Evolutionary conservation across 192 early-diverging fungal species (phyloP).

Genomic region (Podila epigama): DNA sequence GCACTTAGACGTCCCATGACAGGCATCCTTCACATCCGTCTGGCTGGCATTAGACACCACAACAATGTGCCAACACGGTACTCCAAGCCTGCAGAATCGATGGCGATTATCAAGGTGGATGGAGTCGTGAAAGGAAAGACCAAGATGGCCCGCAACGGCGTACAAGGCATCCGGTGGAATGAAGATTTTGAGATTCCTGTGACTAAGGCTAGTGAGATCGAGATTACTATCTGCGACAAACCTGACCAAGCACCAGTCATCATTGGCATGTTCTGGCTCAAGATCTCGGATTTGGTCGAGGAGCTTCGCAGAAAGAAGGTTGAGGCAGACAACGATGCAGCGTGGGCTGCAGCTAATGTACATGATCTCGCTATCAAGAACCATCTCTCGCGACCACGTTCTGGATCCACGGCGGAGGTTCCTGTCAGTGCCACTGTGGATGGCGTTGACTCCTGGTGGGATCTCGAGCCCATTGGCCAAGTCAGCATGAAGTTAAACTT

Average conservation of each 20-base stretch:
- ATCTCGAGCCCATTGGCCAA: conserved; percentile 94
- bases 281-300: conserved; percentile 91
- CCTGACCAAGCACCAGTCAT: conserved; percentile 67
- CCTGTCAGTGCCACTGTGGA: conserved; percentile 35
- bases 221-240: conserved; percentile 90
- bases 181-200: conserved; percentile 90
- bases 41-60: conserved; percentile 65
- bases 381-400: conserved; percentile 8
- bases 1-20: conserved; percentile 73
- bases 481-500: conserved; percentile 88
- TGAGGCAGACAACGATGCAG: conserved; percentile 64
- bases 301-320: conserved; percentile 78
- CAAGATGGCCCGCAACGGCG: conserved; percentile 59
- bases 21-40: conserved; percentile 71
- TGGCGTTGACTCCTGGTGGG: conserved; percentile 80
- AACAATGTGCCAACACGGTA: conserved; percentile 64
- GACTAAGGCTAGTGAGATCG: conserved; percentile 90
- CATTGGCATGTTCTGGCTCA: conserved; percentile 92
- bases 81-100: conserved; percentile 68
- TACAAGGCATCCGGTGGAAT: conserved; percentile 73
- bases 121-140: conserved; percentile 80
- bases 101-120: conserved; percentile 84
- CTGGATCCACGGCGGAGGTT: conserved; percentile 1
- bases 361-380: conserved; percentile 30
- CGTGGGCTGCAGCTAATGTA: conserved; percentile 50